These are phyloP conservation scores for Papiliotrema flavescens DNA, from an alignment of 1,284 basidiomycete genomes.

Conservation along the genomic window DNA sequence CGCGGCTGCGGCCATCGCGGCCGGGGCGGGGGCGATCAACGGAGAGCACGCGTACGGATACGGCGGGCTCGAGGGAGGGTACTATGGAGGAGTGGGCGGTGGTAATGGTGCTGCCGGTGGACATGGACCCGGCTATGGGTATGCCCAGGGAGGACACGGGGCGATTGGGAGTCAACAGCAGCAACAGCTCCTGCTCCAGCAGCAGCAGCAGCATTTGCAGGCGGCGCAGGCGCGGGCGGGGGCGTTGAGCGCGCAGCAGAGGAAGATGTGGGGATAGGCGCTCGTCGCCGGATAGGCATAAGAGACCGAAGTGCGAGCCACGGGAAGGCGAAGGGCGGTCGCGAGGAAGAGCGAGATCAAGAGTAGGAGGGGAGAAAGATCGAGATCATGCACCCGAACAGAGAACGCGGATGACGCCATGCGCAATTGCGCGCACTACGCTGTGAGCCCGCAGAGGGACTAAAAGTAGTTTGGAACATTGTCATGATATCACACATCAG, in stretches of 20 bases:
- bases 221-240: background rate
- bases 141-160: background rate
- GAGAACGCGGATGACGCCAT: no score
- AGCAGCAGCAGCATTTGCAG: background rate
- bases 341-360: no score
- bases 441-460: no score
- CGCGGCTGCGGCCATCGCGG: background rate
- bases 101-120: background rate
- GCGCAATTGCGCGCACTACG: no score
- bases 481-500: no score
- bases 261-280: conserved; percentile 1
- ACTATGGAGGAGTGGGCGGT: conserved; percentile 2
- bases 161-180: background rate
- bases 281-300: no score
- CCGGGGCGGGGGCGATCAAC: background rate
- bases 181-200: background rate
- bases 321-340: no score
- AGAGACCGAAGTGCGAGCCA: no score
- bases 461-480: no score
- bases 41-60: background rate
- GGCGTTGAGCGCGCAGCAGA: background rate
- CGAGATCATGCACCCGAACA: no score
- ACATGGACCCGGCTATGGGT: background rate
- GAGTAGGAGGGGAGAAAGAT: no score
- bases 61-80: background rate